Evolutionary conservation across 2,329 filamentous ascomycete species (phyloP).

Genomic region (Ophiostoma sp.): DNA sequence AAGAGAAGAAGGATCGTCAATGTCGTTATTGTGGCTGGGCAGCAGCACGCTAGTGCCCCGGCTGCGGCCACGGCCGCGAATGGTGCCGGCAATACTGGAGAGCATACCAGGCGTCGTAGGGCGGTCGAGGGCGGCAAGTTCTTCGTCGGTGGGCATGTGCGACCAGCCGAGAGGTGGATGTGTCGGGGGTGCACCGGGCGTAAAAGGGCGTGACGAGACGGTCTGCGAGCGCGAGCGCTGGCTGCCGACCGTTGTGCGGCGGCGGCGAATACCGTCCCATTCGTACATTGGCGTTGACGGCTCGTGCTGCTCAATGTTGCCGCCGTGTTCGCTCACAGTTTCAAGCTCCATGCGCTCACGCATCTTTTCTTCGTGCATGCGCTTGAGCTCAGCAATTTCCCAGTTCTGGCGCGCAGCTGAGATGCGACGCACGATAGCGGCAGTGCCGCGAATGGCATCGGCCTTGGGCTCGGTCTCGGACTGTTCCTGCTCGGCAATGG

Average conservation of each 20-base stretch:
- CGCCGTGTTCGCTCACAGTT: conserved; percentile 67
- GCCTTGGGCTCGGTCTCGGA: conserved; percentile 95
- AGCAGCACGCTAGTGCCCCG: conserved; percentile 39
- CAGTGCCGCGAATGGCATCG: conserved; percentile 87
- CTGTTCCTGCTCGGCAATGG: conserved; percentile 90
- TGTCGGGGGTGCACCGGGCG: conserved; percentile 28
- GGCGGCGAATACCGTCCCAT: conserved; percentile 83
- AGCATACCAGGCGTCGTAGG: conserved; percentile 45
- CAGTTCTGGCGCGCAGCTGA: conserved; percentile 69
- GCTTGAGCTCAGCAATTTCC: conserved; percentile 72
- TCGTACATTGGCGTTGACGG: conserved; percentile 48
- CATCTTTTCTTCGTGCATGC: conserved; percentile 71
- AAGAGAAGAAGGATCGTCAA: conserved; percentile 24
- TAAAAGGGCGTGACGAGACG: conserved; percentile 30
- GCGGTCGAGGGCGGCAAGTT: conserved; percentile 49
- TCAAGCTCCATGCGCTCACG: conserved; percentile 67
- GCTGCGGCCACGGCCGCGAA: conserved; percentile 42
- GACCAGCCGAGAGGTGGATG: conserved; percentile 87
- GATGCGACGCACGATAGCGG: conserved; percentile 78
- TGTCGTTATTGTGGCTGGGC: conserved; percentile 35
- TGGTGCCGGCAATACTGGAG: conserved; percentile 53
- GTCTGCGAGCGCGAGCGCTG: conserved; percentile 33
- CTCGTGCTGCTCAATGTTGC: conserved; percentile 30
- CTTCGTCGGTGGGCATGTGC: conserved; percentile 65
- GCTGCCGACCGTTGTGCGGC: conserved; percentile 48